Evolutionary conservation across 2,329 filamentous ascomycete genomes (phyloP), one percentile per base, ranked within the genome.

Genomic region (Ophiobolus disseminans): DNA sequence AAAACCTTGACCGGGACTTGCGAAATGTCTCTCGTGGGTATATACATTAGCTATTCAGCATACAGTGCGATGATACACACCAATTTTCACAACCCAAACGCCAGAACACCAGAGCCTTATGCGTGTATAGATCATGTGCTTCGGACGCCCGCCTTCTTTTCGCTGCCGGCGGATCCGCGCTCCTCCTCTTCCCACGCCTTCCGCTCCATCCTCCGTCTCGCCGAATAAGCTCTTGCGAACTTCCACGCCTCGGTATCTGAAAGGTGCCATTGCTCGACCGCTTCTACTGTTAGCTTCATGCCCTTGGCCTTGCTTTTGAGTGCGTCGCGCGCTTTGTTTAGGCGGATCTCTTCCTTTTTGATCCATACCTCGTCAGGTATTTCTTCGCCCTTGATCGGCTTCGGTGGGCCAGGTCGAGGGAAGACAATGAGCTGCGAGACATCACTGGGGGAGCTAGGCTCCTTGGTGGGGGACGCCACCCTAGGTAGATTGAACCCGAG

Each of bases 401-500:
- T 76, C 40, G 72, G 75, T 40, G 61, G 73, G 55, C 47, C 66
- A 4, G 81, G 80, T 46, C 80, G 76, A 2, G 69, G 69, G 41
- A 67, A 71, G 22, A 69, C 48, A 49, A 63, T 67, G 35, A 80
- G 78, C 62, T 86, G 81, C 2, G 83, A 81, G 1, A 82, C 80
- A 0, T 83, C 81, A 5, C 83, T 80, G 0, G 84, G 82, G 1
- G 83, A 82, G 58, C 81, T 76, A 11, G 81, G 82, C 53, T 82
- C 81, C 37, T 79, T 81, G 21, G 79, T 76, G 31, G 80, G 73
- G 3, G 81, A 77, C 9, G 77, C 75, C 16, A 78, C 74, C 37
- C 80, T 79, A 1, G 92, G 90, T 8, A 97, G 80, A 11, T 80
- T 78, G 73, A 97, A 97, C 44, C 93, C 94, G 68, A 97, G 90